Evolutionary conservation across 306 rosid species (phyloP), one percentile per base, ranked within the genome.

Genomic region (Abrus precatorius): DNA sequence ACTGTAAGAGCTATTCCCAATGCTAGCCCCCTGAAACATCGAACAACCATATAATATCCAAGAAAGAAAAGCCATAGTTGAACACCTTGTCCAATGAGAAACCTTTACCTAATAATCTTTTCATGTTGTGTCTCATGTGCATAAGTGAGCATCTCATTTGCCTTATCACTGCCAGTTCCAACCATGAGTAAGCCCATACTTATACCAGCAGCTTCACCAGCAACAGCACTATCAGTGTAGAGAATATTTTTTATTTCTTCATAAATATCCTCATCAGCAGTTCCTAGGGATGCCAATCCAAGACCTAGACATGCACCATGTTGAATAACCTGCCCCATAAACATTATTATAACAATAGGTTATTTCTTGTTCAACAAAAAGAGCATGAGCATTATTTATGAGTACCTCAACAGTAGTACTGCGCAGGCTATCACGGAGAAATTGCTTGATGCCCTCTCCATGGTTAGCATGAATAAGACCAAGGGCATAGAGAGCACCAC

Each of bases 261-360:
- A 74, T 89, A 95, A 40, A 95, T 89, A 36, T 91, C 97, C 85
- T 90, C 96, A 82, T 95, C 97, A 60, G 99, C 99, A 49, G 99
- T 95, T 69, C 99, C 99, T 57, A 95, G 61, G 72, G 98, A 91
- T 59, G 99, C 95, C 82, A 95, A 89, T 55, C 99, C 99, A 82
- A 95, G 99, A 83, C 99, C 99, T 53, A 95, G 85, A 86, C 99
- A 95, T n/a, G 97, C 99, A 80, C 99, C 99, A 57, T 95, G 98
- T 85, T 91, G 99, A 69, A 91, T 91, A 85, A 95, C 99, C 99
- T 95, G 90, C 69, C 71, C 69, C 78, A 65, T 78, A 50, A 76
- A 76, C 45, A 27, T 59, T 68, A 76, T 80, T 55, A 80, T 80
- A 53, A 68, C 75, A 43, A 72, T 33, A 33, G 13, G 45, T 34